A percentile compares a stretch with the other conserved stretches of the same genome.
These are phyloP conservation scores for Alloteropsis angusta DNA, from an alignment of 202 grass and related monocot species.

Conservation along the genomic window DNA sequence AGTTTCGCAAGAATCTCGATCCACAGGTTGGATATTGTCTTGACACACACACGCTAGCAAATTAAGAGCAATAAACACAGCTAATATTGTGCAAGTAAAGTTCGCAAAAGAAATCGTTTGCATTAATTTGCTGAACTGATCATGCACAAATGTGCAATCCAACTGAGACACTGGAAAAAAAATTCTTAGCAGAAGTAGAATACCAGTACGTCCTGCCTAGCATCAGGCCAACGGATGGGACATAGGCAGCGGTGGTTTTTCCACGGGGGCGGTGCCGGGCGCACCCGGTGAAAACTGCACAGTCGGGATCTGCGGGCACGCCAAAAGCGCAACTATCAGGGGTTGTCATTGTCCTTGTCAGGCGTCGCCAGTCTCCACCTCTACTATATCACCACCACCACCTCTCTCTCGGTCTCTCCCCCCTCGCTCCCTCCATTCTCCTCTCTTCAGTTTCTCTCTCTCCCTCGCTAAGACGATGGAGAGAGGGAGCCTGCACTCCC, in stretches of 20 bases:
- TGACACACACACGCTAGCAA: neutral
- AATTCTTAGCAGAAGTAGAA: neutral
- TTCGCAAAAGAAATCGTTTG: neutral
- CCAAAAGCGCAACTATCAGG: conserved; percentile 27
- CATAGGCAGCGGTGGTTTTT: neutral
- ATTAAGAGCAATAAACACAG: neutral
- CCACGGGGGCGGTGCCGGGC: neutral
- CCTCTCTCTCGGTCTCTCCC: neutral
- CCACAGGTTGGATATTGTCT: neutral
- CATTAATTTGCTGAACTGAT: neutral
- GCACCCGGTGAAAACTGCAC: neutral
- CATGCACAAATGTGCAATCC: too few species aligned
- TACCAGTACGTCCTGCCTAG: neutral
- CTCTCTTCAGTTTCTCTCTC: neutral
- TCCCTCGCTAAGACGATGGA: neutral
- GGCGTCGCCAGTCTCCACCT: conserved; percentile 12
- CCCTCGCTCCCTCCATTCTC: neutral
- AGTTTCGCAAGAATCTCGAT: neutral
- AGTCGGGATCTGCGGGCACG: conserved; percentile 1
- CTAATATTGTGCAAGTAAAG: neutral
- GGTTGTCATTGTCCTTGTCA: neutral
- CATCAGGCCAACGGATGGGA: neutral
- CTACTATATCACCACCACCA: conserved; percentile 21
- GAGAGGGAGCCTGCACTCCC: neutral
- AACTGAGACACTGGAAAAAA: neutral